Conservation (phyloP, 257 asterid genomes). For the Capsicum baccatum region DNA sequence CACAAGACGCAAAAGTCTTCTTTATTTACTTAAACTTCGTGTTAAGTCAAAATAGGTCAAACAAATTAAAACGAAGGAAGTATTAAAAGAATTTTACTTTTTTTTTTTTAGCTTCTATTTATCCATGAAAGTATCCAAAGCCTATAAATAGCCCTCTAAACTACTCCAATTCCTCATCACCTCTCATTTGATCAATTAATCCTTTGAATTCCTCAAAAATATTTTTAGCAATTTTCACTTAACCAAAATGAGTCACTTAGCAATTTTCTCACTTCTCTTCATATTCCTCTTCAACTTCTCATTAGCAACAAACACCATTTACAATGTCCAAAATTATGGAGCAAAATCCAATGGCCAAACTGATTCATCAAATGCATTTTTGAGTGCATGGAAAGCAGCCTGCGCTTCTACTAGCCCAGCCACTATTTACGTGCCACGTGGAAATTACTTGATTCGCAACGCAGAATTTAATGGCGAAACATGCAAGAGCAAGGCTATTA, state of each 20-base stretch:
- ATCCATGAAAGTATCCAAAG: too few relatives aligned
- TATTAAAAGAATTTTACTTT: background rate
- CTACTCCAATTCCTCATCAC: background rate
- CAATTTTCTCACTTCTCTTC: background rate
- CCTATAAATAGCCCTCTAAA: conserved; percentile 11
- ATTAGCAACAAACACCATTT: background rate
- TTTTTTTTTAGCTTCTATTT: background rate
- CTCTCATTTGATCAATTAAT: background rate
- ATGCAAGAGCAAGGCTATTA: conserved; percentile 20
- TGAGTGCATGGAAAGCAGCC: background rate
- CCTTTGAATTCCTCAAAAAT: background rate
- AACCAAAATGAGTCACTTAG: background rate
- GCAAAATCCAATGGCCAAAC: conserved; percentile 14
- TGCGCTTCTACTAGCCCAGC: conserved; percentile 1
- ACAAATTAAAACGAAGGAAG: too few relatives aligned
- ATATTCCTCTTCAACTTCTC: background rate
- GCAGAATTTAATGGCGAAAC: background rate
- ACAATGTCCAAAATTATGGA: conserved; percentile 16
- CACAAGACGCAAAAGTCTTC: too few relatives aligned
- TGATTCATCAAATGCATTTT: conserved; percentile 13
- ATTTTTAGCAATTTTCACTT: background rate
- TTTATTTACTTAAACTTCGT: too few relatives aligned
- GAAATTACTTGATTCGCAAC: background rate
- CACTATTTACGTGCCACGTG: conserved; percentile 23
- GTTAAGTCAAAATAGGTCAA: too few relatives aligned